A percentile compares a stretch with the other conserved stretches of the same genome.
These are phyloP conservation scores for Penicillium paneum DNA, from an alignment of 2,329 filamentous ascomycete species.

Conservation along the genomic window DNA sequence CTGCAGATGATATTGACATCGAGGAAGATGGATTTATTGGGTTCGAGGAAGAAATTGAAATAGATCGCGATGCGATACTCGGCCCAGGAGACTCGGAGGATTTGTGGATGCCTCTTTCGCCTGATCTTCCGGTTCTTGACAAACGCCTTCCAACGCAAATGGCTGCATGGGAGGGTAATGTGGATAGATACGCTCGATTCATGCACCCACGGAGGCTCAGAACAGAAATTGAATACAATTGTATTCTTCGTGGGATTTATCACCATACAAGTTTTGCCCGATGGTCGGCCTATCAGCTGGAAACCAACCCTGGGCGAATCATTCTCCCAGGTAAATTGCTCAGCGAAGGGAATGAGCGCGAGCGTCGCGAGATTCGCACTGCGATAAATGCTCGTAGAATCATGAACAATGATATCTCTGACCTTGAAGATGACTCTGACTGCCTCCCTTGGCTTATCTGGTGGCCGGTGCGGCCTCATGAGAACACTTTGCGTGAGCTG, in stretches of 20 bases:
- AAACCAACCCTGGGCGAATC: conserved; percentile 6
- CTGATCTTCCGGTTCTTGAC: conserved; percentile 12
- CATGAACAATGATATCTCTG: conserved; percentile 21
- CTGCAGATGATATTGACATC: conserved; percentile 14
- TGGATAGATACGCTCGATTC: conserved; percentile 14
- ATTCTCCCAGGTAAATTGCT: conserved; percentile 12
- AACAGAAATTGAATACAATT: conserved; percentile 13
- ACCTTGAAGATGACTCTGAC: conserved; percentile 13
- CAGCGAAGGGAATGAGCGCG: conserved; percentile 6
- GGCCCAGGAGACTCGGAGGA: conserved; percentile 11
- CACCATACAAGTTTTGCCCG: conserved; percentile 21
- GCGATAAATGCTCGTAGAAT: conserved; percentile 19
- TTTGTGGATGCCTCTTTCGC: conserved; percentile 16
- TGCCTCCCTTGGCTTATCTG: conserved; percentile 18
- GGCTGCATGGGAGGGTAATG: conserved; percentile 14
- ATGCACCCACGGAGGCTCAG: conserved; percentile 13
- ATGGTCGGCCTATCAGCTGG: conserved; percentile 20
- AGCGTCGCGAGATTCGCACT: conserved; percentile 8
- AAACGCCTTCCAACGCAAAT: conserved; percentile 14
- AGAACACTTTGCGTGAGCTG: conserved; percentile 3
- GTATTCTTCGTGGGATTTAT: conserved; percentile 22
- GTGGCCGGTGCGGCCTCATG: conserved; percentile 6
- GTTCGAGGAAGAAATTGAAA: neutral
- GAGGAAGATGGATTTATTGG: conserved; percentile 18
- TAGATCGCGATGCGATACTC: conserved; percentile 1